phyloP scores from a whole-genome alignment of 192 early-diverging fungal genomes.

The Coemansia sp. region DNA sequence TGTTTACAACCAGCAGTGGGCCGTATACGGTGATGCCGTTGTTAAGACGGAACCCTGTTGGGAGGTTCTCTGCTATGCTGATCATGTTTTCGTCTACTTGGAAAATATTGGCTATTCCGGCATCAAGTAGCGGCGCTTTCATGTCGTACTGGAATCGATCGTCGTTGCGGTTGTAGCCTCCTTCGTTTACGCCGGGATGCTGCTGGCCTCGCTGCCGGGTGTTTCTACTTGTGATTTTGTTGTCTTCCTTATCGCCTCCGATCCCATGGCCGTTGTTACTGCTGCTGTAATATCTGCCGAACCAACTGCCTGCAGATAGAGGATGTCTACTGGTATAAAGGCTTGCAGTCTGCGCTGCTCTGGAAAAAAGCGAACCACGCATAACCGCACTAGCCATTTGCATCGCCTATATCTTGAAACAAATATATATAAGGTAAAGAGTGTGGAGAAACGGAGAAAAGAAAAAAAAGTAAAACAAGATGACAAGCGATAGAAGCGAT shows the following conservation, averaged over 20 bases:
- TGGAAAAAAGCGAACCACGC: neutral
- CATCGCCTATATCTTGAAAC: neutral
- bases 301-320: neutral
- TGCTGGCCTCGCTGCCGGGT: neutral
- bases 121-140: slow-evolving; percentile 50
- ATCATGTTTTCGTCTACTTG: slow-evolving; percentile 34
- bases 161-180: slow-evolving; percentile 2
- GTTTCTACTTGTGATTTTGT: neutral
- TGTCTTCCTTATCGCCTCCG: neutral
- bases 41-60: slow-evolving; percentile 49
- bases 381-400: neutral
- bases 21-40: slow-evolving; percentile 30
- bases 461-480: neutral
- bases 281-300: neutral
- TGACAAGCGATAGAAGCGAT: neutral
- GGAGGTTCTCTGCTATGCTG: slow-evolving; percentile 24
- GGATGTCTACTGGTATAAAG: neutral
- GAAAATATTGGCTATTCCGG: slow-evolving; percentile 51
- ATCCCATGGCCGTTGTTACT: neutral
- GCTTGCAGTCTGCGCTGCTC: neutral
- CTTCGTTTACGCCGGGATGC: neutral
- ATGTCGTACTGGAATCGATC: slow-evolving; percentile 47
- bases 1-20: slow-evolving; percentile 51
- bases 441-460: neutral
- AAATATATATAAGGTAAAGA: neutral